Evolutionary conservation across 192 early-diverging fungal species (phyloP), one percentile per base, ranked within the genome.

Genomic region (Umbelopsis isabellina): DNA sequence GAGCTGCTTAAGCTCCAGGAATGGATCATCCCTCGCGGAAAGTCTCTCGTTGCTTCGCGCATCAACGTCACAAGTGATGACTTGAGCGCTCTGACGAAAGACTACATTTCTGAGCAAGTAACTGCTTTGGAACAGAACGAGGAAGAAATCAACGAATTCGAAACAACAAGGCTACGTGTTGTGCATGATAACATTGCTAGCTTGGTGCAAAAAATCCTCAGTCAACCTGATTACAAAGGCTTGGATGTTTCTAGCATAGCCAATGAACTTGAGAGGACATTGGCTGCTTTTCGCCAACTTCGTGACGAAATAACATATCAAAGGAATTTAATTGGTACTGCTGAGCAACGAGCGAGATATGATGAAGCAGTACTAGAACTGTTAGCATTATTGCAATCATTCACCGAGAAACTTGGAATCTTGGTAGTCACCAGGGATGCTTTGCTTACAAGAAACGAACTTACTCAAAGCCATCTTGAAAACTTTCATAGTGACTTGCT

Each of bases 21-120:
- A 16, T 61, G 55, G 55, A 61, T 61, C 33, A 18, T 18, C 15
- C 33, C 55, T 3, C 55, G 55, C 12, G 33, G 33, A 23, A 61
- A 35, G n/a, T 7, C 55, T n/a, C 55, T 61, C 2, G 55, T 61
- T 3, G 27, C 55, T 0, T 10, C 55, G 18, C 55, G 55, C 15
- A 61, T 61, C 55, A 61, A 33, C 33, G 55, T 61, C 12, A 61
- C 55, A 35, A 35, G 55, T 61, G 55, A 61, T 35, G 55, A 25
- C 2, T 7, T 35, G 7, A 30, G 6, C 30, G 55, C 27, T 35
- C 16, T 61, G 9, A 61, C 55, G 6, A 30, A 61, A 4, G 55
- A 35, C 5, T 61, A 61, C 27, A 61, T 61, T 35, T 8, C 27
- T 4, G 13, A 61, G 33, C 37, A 61, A n/a, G 13, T 18, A 16